Conservation (phyloP, 108 stramenopile species). For the Pseudonitzschia multistriata region DNA sequence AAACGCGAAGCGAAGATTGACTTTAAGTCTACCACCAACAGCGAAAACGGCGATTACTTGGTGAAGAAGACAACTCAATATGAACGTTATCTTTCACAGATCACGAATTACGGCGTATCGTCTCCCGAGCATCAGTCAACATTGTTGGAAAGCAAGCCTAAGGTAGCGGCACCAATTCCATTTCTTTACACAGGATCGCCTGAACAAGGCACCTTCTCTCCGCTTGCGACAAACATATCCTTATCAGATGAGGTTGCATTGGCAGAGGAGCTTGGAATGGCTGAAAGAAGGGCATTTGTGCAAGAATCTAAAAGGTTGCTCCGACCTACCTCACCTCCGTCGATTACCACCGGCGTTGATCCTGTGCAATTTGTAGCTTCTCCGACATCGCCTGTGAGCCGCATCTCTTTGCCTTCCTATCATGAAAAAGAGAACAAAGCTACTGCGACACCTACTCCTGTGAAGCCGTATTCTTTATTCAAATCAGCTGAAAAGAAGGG, state of each 20-base stretch:
- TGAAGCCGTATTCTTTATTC: slow-evolving; percentile 4
- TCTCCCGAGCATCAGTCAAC: not conserved
- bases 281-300: not conserved
- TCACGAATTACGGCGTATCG: not conserved
- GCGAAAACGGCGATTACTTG: not conserved
- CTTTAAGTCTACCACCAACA: not conserved
- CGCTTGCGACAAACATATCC: not conserved
- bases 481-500: slow-evolving; percentile 1
- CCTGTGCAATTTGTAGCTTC: not conserved
- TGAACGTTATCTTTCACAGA: not conserved
- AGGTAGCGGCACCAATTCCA: not conserved
- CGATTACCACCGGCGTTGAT: not conserved
- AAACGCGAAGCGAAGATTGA: not conserved
- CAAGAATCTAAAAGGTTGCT: not conserved
- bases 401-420: not conserved
- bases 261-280: slow-evolving; percentile 4
- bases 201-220: not conserved
- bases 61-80: not conserved
- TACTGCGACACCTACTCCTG: not conserved
- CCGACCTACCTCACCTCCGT: not conserved
- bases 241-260: slow-evolving; percentile 4
- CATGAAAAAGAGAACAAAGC: not conserved
- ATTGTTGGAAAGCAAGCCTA: not conserved
- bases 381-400: not conserved
- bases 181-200: slow-evolving; percentile 6